phyloP scores from a whole-genome alignment of 768 basidiomycete genomes.

The Suillus sp. region DNA sequence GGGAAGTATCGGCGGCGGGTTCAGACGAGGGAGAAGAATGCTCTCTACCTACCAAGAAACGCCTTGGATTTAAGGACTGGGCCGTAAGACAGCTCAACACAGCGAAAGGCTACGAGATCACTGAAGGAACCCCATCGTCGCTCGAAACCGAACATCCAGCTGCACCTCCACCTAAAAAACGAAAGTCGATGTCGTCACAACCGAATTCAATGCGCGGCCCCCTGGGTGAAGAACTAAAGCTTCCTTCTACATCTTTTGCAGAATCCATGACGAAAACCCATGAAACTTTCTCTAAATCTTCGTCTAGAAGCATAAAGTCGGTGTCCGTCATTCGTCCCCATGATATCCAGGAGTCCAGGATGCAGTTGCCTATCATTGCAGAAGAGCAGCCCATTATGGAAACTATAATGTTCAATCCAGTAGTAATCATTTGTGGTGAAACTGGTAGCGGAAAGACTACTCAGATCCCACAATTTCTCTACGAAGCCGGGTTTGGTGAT shows the following conservation, averaged over 20 bases:
- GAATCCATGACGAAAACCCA: slow-evolving; percentile 36
- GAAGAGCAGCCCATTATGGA: slow-evolving; percentile 97
- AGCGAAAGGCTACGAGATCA: slow-evolving; percentile 46
- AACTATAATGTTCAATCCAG: slow-evolving; percentile 80
- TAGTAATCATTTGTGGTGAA: slow-evolving; percentile 78
- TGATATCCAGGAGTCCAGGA: slow-evolving; percentile 74
- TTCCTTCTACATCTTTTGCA: slow-evolving; percentile 70
- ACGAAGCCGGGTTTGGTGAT: slow-evolving; percentile 92
- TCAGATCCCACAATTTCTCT: slow-evolving; percentile 97
- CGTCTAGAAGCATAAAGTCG: slow-evolving; percentile 40
- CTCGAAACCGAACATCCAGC: slow-evolving; percentile 11
- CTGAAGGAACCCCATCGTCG: slow-evolving; percentile 14
- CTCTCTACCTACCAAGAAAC: slow-evolving; percentile 38
- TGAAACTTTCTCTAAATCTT: slow-evolving; percentile 9
- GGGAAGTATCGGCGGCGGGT: slow-evolving; percentile 14
- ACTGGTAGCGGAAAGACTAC: slow-evolving; percentile 99
- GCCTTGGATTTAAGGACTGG: slow-evolving; percentile 84
- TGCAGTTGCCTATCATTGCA: slow-evolving; percentile 84
- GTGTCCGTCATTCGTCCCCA: slow-evolving; percentile 61
- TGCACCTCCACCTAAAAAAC: slow-evolving; percentile 44
- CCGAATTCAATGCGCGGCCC: slow-evolving; percentile 66
- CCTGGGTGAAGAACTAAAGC: slow-evolving; percentile 67
- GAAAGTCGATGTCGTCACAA: slow-evolving; percentile 34
- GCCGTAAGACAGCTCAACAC: slow-evolving; percentile 73
- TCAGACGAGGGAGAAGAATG: slow-evolving; percentile 26